These are phyloP conservation scores for Fusarium armeniacum DNA, from an alignment of 2,329 filamentous ascomycete species.

Conservation along the genomic window DNA sequence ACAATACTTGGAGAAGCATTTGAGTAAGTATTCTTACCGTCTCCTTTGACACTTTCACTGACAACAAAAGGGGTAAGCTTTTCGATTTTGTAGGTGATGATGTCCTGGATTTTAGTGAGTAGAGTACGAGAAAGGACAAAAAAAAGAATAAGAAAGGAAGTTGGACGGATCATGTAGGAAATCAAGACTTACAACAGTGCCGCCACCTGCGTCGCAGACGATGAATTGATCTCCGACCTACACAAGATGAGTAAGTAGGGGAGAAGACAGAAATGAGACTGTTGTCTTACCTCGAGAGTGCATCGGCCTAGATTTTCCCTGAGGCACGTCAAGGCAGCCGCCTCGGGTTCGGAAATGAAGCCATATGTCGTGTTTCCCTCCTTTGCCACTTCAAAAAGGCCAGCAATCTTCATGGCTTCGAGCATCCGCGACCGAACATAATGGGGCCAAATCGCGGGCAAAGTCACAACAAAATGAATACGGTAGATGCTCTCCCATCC, in stretches of 20 bases:
- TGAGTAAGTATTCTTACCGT: constrained; percentile 46
- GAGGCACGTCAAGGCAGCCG: constrained; percentile 59
- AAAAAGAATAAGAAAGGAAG: not conserved
- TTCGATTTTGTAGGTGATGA: constrained; percentile 58
- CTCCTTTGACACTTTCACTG: constrained; percentile 56
- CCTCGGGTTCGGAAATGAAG: constrained; percentile 62
- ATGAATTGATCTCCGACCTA: constrained; percentile 50
- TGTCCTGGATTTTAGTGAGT: constrained; percentile 47
- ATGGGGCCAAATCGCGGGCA: constrained; percentile 63
- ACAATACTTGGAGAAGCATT: not conserved
- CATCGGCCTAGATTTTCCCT: constrained; percentile 46
- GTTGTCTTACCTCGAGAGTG: constrained; percentile 41
- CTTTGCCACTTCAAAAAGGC: constrained; percentile 52
- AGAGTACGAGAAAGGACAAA: not conserved
- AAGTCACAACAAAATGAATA: constrained; percentile 58
- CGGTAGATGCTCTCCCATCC: constrained; percentile 43
- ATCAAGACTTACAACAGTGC: constrained; percentile 52
- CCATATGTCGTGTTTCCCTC: constrained; percentile 52
- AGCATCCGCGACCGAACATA: constrained; percentile 57
- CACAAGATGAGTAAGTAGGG: not conserved
- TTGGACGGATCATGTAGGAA: not conserved
- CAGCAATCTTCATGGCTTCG: constrained; percentile 53
- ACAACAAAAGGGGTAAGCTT: constrained; percentile 50
- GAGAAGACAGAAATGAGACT: not conserved
- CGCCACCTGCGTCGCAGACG: constrained; percentile 57